Conservation (phyloP, 2,329 filamentous ascomycete species). For the Talaromyces pinophilus region DNA sequence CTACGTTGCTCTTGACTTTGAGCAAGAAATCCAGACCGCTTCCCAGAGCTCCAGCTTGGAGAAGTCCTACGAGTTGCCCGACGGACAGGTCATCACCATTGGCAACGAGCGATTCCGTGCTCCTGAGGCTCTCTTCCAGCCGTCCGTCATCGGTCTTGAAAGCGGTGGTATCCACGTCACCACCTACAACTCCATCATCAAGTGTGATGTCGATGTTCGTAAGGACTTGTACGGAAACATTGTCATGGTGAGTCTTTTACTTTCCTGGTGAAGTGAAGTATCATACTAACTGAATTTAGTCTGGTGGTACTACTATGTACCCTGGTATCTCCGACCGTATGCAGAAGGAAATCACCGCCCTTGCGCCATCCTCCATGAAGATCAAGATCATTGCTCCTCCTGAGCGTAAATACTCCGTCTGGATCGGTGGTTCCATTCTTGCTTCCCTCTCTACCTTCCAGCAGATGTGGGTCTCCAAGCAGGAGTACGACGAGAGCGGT, state of each 20-base stretch:
- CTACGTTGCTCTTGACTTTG: conserved; percentile 99
- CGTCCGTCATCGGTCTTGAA: conserved; percentile 96
- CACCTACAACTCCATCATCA: conserved; percentile 99
- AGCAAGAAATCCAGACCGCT: conserved; percentile 99
- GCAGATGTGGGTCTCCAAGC: conserved; percentile 99
- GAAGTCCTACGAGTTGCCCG: conserved; percentile 99
- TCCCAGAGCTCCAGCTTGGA: conserved; percentile 98
- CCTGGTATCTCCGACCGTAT: conserved; percentile 99
- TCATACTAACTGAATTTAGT: conserved; percentile 56
- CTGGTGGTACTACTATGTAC: conserved; percentile 99
- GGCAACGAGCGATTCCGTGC: conserved; percentile 99
- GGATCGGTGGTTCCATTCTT: conserved; percentile 99
- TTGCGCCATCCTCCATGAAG: conserved; percentile 99
- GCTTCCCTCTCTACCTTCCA: conserved; percentile 99
- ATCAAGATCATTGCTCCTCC: conserved; percentile 99
- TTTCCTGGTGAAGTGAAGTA: background rate
- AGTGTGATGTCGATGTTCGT: conserved; percentile 99
- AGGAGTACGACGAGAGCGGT: conserved; percentile 99
- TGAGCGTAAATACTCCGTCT: conserved; percentile 99
- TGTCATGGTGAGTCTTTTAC: conserved; percentile 80
- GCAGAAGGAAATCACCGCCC: conserved; percentile 99
- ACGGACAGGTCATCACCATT: conserved; percentile 99
- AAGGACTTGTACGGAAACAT: conserved; percentile 99
- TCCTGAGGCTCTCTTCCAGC: conserved; percentile 99
- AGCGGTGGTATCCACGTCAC: conserved; percentile 98